phyloP scores from a whole-genome alignment of 495 filamentous ascomycete species.

The Elasticomyces elasticus region DNA sequence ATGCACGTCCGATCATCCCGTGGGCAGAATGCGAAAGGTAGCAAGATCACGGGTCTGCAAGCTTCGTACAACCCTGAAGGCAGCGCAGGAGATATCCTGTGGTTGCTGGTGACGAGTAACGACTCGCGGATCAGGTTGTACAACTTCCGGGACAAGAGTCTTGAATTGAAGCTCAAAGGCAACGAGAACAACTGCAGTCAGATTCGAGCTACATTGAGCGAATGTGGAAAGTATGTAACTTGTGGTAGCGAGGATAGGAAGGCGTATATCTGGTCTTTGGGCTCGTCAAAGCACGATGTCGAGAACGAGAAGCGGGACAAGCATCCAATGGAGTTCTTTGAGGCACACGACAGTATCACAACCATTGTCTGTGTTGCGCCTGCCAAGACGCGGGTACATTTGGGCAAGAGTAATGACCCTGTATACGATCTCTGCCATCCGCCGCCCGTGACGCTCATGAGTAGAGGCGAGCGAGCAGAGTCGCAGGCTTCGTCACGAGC shows the following conservation, averaged over 20 bases:
- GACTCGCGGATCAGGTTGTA: conserved; percentile 92
- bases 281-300: conserved; percentile 27
- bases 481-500: conserved; percentile 31
- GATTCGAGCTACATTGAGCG: conserved; percentile 80
- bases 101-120: conserved; percentile 86
- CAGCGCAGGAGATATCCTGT: conserved; percentile 45
- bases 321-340: conserved; percentile 72
- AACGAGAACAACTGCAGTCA: conserved; percentile 88
- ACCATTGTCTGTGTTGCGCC: conserved; percentile 83
- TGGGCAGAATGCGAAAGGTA: conserved; percentile 89
- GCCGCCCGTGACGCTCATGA: conserved; percentile 75
- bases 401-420: conserved; percentile 76
- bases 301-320: conserved; percentile 65
- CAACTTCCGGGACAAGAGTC: conserved; percentile 67
- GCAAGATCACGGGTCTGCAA: conserved; percentile 93
- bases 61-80: conserved; percentile 55
- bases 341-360: conserved; percentile 79
- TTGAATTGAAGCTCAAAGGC: conserved; percentile 86
- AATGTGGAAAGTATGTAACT: conserved; percentile 79
- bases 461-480: conserved; percentile 62
- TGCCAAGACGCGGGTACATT: conserved; percentile 59
- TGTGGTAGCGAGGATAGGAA: conserved; percentile 88
- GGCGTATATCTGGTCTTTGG: conserved; percentile 79
- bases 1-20: conserved; percentile 83
- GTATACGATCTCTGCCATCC: conserved; percentile 96